A percentile compares a stretch with the other conserved stretches of the same genome.
phyloP scores from a whole-genome alignment of 306 rosid genomes.

The Corylus americana region DNA sequence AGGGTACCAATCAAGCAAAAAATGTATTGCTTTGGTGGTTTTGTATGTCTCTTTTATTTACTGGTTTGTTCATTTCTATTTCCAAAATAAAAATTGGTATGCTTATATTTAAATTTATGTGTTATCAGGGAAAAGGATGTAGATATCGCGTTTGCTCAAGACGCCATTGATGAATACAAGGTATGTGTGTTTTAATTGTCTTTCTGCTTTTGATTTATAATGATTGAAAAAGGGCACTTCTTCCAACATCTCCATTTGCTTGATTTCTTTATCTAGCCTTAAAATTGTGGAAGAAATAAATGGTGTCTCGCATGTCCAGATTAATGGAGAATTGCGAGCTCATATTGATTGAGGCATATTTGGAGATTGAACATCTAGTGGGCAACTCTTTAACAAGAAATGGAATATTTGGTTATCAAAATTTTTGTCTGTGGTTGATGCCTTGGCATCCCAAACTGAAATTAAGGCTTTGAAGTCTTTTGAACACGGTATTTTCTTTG shows the following conservation, averaged over 20 bases:
- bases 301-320: not conserved
- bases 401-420: not conserved
- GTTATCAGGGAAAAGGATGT: conserved; percentile 90
- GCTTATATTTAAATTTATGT: conserved; percentile 31
- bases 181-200: conserved; percentile 37
- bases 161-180: conserved; percentile 92
- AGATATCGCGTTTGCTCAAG: conserved; percentile 92
- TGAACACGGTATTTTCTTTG: not conserved
- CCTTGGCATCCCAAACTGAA: not conserved
- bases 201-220: conserved; percentile 1
- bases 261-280: not conserved
- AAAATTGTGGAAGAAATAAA: not conserved
- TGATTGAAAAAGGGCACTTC: not conserved
- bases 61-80: conserved; percentile 10
- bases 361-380: not conserved
- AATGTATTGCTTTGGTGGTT: not conserved
- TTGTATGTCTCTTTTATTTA: not conserved
- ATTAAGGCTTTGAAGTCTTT: not conserved
- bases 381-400: not conserved
- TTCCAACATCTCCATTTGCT: not conserved
- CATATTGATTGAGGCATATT: not conserved
- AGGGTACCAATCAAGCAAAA: not conserved
- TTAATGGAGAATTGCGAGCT: not conserved
- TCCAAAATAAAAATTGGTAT: conserved; percentile 25
- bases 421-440: not conserved